A percentile compares a stretch with the other conserved stretches of the same genome.
Conservation (phyloP, 2,329 filamentous ascomycete genomes). For the Alternaria panax region DNA sequence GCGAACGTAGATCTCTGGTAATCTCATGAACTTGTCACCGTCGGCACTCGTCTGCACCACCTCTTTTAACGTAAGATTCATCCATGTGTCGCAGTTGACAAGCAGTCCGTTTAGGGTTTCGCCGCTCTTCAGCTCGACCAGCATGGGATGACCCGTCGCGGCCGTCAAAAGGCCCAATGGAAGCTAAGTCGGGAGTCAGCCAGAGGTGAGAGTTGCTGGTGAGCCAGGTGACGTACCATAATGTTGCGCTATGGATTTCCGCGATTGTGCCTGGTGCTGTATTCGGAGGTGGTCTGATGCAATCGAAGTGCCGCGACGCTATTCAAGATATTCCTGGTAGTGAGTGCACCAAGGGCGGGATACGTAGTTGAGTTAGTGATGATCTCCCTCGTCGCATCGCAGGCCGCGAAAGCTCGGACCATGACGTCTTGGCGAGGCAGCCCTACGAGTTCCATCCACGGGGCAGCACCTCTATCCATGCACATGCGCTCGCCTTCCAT, state of each 20-base stretch:
- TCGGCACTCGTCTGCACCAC: constrained; percentile 96
- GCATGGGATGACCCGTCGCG: constrained; percentile 96
- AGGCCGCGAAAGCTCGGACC: constrained; percentile 11
- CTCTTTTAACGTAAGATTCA: constrained; percentile 97
- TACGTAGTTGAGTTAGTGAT: constrained; percentile 1
- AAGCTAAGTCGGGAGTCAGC: constrained; percentile 55
- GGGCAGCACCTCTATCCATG: not conserved
- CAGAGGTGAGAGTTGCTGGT: not conserved
- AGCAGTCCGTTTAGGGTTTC: constrained; percentile 97
- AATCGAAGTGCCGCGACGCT: not conserved
- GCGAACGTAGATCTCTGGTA: constrained; percentile 94
- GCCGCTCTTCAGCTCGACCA: constrained; percentile 96
- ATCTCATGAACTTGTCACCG: constrained; percentile 88
- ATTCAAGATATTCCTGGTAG: not conserved
- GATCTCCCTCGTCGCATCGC: constrained; percentile 5
- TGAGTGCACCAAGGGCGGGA: not conserved
- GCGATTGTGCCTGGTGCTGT: not conserved
- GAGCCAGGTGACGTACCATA: constrained; percentile 34
- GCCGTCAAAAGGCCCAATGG: constrained; percentile 85
- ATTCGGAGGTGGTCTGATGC: not conserved
- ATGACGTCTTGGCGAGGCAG: constrained; percentile 8
- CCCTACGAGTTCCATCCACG: constrained; percentile 1
- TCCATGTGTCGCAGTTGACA: constrained; percentile 98
- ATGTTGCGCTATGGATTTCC: constrained; percentile 3
- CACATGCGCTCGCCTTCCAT: not conserved